Evolutionary conservation across 192 early-diverging fungal genomes (phyloP), one percentile per base, ranked within the genome.

Genomic region (Phlyctochytrium arcticum): DNA sequence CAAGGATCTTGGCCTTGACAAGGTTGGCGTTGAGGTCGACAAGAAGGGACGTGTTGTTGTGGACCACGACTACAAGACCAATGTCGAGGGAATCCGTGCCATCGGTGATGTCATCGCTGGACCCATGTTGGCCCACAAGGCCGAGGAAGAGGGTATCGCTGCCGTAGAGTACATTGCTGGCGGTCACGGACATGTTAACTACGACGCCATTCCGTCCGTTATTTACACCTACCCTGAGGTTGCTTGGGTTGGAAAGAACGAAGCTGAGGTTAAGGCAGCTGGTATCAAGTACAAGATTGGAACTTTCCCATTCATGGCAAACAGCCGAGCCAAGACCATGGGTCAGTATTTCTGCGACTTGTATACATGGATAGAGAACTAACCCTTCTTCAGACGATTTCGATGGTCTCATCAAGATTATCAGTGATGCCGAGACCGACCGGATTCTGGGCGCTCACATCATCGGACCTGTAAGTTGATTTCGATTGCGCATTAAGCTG

Each of bases 61-160:
- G 60, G 92, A 92, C 69, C 81, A 81, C 48, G 85, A 88, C 50
- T 91, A 90, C 78, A 88, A 88, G 76, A 98, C 96, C 54, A 85
- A 87, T 33, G 88, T 94, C 54, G 70, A 88, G 59, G 85, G 85
- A 79, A 92, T 98, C 74, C 87, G 90, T 63, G 93, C 92, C 61
- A 96, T 98, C 70, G 96, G 96, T 72, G 96, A 98, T 78, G 96
- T 88, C 42, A 96, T 94, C 60, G 85, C 88, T 57, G 96, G 96
- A 59, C 89, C 93, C 53, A 98, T 98, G 96, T 86, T 98, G 72
- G 96, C 96, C 21, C 96, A 98, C 91, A 98, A 98, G 85, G 94
- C 96, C 47, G 96, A 98, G 78, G 96, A 98, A 77, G 96, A 98
- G 75, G 95, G 94, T 72, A 95, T 98, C 75, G 96, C 96, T 31